Conservation (phyloP, 1,284 basidiomycete genomes). For the Sporisorium sorghi region DNA sequence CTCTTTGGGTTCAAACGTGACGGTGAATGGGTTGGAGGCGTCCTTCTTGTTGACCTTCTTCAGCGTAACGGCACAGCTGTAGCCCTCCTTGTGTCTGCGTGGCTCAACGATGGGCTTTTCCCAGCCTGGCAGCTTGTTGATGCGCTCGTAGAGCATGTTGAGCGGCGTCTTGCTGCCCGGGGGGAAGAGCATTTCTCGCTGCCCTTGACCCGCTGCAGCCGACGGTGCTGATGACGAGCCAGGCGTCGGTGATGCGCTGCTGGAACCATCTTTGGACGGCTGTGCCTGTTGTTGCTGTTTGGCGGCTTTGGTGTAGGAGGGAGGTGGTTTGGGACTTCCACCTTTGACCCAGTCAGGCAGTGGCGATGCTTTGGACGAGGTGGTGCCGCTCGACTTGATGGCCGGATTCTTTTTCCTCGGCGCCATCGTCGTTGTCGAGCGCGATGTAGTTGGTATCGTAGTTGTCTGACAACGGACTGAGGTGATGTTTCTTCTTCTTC, state of each 20-base stretch:
- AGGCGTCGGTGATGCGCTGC: not conserved
- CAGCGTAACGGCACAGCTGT: conserved; percentile 62
- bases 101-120: conserved; percentile 65
- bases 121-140: conserved; percentile 65
- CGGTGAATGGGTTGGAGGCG: conserved; percentile 56
- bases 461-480: not conserved
- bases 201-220: conserved; percentile 9
- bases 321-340: conserved; percentile 57
- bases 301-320: conserved; percentile 54
- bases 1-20: conserved; percentile 65
- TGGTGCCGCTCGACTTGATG: conserved; percentile 67
- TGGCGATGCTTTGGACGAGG: conserved; percentile 65
- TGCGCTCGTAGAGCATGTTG: conserved; percentile 66
- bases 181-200: conserved; percentile 63
- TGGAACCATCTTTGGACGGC: conserved; percentile 14
- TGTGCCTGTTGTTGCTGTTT: conserved; percentile 34
- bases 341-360: conserved; percentile 69
- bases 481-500: not conserved
- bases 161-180: conserved; percentile 69
- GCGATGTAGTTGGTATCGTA: not conserved
- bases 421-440: conserved; percentile 48
- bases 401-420: conserved; percentile 64
- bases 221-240: conserved; percentile 1
- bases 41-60: conserved; percentile 67
- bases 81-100: conserved; percentile 53